Conservation (phyloP, 2,329 filamentous ascomycete genomes). For the Phyllosticta paracitricarpa region DNA sequence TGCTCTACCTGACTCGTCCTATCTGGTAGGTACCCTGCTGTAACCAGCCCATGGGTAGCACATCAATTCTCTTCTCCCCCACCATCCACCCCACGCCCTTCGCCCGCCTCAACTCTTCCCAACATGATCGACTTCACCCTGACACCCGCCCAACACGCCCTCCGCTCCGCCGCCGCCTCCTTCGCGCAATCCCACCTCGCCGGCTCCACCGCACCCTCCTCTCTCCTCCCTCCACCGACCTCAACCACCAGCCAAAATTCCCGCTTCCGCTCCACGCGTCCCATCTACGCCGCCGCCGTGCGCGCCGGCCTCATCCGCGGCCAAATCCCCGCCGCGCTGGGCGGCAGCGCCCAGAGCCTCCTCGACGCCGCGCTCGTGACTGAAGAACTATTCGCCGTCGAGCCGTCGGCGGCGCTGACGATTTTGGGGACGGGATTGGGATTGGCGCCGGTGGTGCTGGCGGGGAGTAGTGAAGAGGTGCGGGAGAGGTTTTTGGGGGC, state of each 20-base stretch:
- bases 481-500: conserved; percentile 37
- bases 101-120: conserved; percentile 14
- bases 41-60: no score
- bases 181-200: conserved; percentile 17
- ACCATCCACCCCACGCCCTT: no score
- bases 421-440: conserved; percentile 45
- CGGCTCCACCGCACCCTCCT: conserved; percentile 12
- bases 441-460: conserved; percentile 40
- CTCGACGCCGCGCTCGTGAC: conserved; percentile 42
- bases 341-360: conserved; percentile 36
- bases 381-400: conserved; percentile 44
- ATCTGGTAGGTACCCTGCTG: no score
- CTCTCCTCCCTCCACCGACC: conserved; percentile 16
- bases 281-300: conserved; percentile 38
- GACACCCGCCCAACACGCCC: conserved; percentile 17
- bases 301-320: conserved; percentile 38
- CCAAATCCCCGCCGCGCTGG: conserved; percentile 36
- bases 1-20: no score
- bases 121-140: conserved; percentile 11
- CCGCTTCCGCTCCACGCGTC: conserved; percentile 39
- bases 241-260: conserved; percentile 17
- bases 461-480: conserved; percentile 31
- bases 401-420: conserved; percentile 40
- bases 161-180: conserved; percentile 21
- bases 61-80: no score